Evolutionary conservation across 2,329 filamentous ascomycete genomes (phyloP).

Genomic region (Botrytis paeoniae): DNA sequence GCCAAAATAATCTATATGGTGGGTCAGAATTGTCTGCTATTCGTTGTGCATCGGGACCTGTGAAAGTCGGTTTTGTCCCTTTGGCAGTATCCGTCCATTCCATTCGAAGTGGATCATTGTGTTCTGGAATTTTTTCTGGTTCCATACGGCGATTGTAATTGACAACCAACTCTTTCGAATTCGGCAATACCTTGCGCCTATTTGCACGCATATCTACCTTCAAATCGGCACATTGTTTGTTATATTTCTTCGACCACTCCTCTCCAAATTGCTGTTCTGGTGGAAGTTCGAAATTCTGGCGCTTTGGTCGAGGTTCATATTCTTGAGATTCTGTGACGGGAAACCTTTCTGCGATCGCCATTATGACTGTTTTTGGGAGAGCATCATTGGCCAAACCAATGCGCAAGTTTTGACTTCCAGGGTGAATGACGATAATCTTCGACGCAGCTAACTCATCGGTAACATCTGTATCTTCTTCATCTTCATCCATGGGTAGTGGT

Average conservation of each 20-base stretch:
- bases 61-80: constrained; percentile 58
- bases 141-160: constrained; percentile 88
- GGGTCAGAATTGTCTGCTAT: constrained; percentile 87
- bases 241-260: constrained; percentile 73
- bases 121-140: constrained; percentile 83
- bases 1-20: constrained; percentile 91
- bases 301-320: constrained; percentile 71
- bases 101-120: constrained; percentile 90
- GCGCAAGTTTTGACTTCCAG: constrained; percentile 90
- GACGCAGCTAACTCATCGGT: constrained; percentile 69
- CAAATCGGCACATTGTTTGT: constrained; percentile 79
- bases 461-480: constrained; percentile 52
- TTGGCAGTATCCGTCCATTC: constrained; percentile 86
- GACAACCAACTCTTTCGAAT: constrained; percentile 91
- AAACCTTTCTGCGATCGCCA: constrained; percentile 82
- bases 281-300: constrained; percentile 55
- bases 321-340: constrained; percentile 79
- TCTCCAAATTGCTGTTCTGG: constrained; percentile 83
- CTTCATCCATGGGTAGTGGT: constrained; percentile 56
- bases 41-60: constrained; percentile 74
- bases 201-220: constrained; percentile 89
- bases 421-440: constrained; percentile 91
- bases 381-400: constrained; percentile 96
- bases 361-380: constrained; percentile 88
- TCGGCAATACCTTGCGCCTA: constrained; percentile 93